Conservation (phyloP, 1,284 basidiomycete genomes). For the Entoloma clypeatum region DNA sequence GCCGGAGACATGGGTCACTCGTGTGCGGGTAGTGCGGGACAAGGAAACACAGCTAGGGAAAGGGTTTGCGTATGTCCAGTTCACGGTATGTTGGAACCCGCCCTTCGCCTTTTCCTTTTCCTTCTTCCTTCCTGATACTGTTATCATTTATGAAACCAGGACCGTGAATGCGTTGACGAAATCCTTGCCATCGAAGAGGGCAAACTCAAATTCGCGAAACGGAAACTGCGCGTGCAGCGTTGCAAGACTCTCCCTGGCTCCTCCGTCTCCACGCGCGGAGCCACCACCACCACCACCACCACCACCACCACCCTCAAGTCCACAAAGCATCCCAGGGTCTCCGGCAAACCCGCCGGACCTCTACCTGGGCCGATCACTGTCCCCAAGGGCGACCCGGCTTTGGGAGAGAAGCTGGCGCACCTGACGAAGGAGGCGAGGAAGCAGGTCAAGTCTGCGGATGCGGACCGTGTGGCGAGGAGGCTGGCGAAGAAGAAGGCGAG, state of each 20-base stretch:
- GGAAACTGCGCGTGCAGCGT: constrained; percentile 81
- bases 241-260: constrained; percentile 63
- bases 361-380: constrained; percentile 31
- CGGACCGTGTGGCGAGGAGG: constrained; percentile 76
- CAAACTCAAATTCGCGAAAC: constrained; percentile 86
- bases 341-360: constrained; percentile 11
- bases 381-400: constrained; percentile 75
- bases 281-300: constrained; percentile 19
- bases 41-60: constrained; percentile 95
- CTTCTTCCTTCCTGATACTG: neutral
- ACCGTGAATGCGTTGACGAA: constrained; percentile 87
- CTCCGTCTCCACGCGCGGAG: constrained; percentile 20
- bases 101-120: constrained; percentile 4
- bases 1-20: constrained; percentile 67
- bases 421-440: constrained; percentile 87
- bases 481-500: constrained; percentile 85
- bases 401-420: constrained; percentile 73
- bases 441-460: constrained; percentile 70
- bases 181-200: constrained; percentile 70
- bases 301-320: constrained; percentile 13
- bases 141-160: constrained; percentile 43
- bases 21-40: constrained; percentile 87
- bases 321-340: constrained; percentile 11
- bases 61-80: constrained; percentile 94
- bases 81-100: constrained; percentile 76